phyloP scores from a whole-genome alignment of 768 basidiomycete species.

The Xanthoconium purpureum region DNA sequence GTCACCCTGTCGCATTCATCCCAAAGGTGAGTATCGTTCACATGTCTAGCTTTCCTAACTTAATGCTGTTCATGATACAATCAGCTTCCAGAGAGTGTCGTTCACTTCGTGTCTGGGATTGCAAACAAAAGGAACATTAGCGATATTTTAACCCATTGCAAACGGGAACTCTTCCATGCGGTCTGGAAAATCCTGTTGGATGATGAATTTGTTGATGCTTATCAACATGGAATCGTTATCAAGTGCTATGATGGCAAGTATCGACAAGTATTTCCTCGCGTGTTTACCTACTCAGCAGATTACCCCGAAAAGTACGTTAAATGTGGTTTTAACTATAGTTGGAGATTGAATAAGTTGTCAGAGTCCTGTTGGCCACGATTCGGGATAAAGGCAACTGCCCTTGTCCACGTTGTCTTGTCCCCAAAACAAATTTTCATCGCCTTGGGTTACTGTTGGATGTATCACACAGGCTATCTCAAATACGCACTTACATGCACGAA shows the following conservation, averaged over 20 bases:
- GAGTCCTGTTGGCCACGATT: slow-evolving; percentile 28
- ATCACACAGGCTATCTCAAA: not conserved
- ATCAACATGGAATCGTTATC: slow-evolving; percentile 24
- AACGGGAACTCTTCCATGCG: no score
- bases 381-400: slow-evolving; percentile 28
- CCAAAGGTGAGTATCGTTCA: not conserved
- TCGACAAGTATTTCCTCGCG: slow-evolving; percentile 22
- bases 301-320: slow-evolving; percentile 33
- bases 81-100: not conserved
- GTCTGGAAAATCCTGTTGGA: no score
- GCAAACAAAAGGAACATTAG: not conserved
- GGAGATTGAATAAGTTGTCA: not conserved
- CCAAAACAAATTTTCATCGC: slow-evolving; percentile 10
- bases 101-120: not conserved
- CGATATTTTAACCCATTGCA: not conserved
- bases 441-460: slow-evolving; percentile 16
- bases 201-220: slow-evolving; percentile 25
- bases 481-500: not conserved
- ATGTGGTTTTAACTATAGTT: no score
- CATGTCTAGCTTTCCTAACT: no score
- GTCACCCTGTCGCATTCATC: no score
- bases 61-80: no score
- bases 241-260: no score
- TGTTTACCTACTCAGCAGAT: slow-evolving; percentile 16
- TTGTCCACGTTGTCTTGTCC: slow-evolving; percentile 29